These are phyloP conservation scores for Dioszegia aurantiaca DNA, from an alignment of 768 basidiomycete genomes.

Conservation along the genomic window DNA sequence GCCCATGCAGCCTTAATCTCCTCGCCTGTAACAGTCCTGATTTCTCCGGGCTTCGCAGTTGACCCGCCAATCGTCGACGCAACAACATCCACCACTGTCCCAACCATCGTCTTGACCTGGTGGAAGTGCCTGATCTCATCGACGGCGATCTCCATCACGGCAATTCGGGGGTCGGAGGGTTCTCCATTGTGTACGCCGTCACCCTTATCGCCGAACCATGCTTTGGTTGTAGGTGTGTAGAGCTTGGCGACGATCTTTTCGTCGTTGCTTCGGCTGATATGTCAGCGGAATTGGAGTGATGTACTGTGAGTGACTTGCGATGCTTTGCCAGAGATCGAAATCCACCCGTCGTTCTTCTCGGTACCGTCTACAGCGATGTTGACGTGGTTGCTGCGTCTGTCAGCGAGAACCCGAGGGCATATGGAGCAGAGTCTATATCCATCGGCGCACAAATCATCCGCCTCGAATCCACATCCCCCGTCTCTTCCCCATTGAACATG, in stretches of 20 bases:
- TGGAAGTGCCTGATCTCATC: conserved; percentile 72
- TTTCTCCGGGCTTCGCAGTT: conserved; percentile 67
- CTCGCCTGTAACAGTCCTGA: conserved; percentile 67
- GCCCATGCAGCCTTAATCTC: conserved; percentile 59
- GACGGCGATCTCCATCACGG: conserved; percentile 73
- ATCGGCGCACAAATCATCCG: too few relatives aligned
- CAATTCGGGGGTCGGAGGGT: conserved; percentile 71
- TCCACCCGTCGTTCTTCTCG: conserved; percentile 71
- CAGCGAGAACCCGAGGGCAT: too few relatives aligned
- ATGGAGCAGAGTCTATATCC: too few relatives aligned
- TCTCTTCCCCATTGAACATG: too few relatives aligned
- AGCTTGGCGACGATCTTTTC: conserved; percentile 45
- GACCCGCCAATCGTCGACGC: conserved; percentile 63
- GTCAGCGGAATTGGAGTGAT: conserved; percentile 11
- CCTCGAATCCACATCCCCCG: too few relatives aligned
- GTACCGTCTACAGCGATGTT: conserved; percentile 71
- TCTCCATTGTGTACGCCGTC: conserved; percentile 84
- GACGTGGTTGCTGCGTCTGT: conserved; percentile 61
- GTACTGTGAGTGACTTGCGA: conserved; percentile 55
- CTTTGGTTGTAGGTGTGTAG: conserved; percentile 52
- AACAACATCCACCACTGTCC: conserved; percentile 63
- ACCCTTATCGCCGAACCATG: conserved; percentile 82
- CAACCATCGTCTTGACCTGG: conserved; percentile 62
- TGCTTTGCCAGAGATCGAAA: conserved; percentile 71
- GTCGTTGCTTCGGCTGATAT: conserved; percentile 55